These are phyloP conservation scores for Herpetospermum pedunculosum DNA, from an alignment of 306 rosid species.

Conservation along the genomic window DNA sequence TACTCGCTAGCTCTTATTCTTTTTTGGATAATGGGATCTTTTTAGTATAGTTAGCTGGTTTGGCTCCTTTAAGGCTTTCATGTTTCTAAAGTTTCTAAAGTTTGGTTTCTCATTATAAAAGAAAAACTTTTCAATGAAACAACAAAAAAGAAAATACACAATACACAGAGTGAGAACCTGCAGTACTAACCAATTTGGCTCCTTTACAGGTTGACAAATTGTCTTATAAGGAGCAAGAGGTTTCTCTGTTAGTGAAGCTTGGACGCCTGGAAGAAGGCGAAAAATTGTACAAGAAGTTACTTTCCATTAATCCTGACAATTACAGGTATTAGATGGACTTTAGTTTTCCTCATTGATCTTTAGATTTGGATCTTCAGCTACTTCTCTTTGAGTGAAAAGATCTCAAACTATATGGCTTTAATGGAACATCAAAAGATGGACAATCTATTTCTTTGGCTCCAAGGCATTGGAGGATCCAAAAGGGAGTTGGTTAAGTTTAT, in stretches of 20 bases:
- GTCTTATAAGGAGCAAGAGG: constrained; percentile 74
- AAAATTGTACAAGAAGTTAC: constrained; percentile 51
- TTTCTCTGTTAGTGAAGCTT: constrained; percentile 80
- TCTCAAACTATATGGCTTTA: background rate
- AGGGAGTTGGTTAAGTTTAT: too few species aligned
- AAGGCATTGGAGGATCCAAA: too few species aligned
- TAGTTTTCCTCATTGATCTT: background rate
- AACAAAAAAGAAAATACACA: background rate
- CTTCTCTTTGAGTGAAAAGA: background rate
- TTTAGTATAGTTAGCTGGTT: background rate
- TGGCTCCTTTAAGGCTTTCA: background rate
- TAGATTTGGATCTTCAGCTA: background rate
- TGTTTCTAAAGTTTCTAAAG: background rate
- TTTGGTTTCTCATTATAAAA: background rate
- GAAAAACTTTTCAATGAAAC: background rate
- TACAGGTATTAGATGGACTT: constrained; percentile 46
- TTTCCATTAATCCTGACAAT: constrained; percentile 89
- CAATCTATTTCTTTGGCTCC: background rate
- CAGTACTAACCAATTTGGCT: constrained; percentile 12
- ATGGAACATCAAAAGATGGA: background rate
- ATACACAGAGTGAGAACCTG: constrained; percentile 7
- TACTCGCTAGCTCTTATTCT: background rate
- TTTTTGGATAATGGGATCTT: background rate
- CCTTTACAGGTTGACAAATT: constrained; percentile 70
- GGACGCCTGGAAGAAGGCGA: constrained; percentile 61